Evolutionary conservation across 2,329 filamentous ascomycete species (phyloP).

Genomic region (Diaporthe sp.): DNA sequence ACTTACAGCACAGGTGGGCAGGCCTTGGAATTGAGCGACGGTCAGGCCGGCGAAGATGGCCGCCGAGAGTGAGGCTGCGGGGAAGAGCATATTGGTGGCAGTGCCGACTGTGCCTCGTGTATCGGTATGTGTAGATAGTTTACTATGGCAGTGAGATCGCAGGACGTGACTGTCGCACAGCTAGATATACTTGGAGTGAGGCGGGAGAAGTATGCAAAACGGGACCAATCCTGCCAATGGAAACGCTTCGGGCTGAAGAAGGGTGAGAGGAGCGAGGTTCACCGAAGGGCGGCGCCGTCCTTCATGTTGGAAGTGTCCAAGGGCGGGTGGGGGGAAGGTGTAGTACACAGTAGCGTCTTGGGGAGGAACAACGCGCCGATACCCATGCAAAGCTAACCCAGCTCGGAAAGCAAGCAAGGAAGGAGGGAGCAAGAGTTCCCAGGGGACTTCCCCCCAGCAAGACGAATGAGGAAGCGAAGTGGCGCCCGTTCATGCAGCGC

Average conservation of each 20-base stretch:
- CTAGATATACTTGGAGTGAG: not conserved
- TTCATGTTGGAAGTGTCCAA: not conserved
- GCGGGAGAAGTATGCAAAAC: not conserved
- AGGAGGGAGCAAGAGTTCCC: not conserved
- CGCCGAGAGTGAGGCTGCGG: conserved; percentile 51
- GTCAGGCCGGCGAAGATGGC: conserved; percentile 65
- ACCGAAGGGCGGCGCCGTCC: not conserved
- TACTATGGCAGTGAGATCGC: not conserved
- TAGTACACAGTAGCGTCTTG: not conserved
- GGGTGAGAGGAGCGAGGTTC: not conserved
- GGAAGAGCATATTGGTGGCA: conserved; percentile 55
- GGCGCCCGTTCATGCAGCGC: not conserved
- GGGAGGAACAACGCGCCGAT: not conserved
- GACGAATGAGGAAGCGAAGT: not conserved
- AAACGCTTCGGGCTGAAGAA: not conserved
- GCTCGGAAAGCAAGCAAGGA: not conserved
- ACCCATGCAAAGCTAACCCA: conserved; percentile 10
- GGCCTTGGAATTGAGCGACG: conserved; percentile 56
- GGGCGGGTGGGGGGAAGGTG: conserved; percentile 14
- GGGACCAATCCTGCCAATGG: not conserved
- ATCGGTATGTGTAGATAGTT: no score
- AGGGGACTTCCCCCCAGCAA: not conserved
- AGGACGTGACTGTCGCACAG: not conserved
- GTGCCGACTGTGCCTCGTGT: not conserved
- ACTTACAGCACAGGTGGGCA: conserved; percentile 68